Base-by-base conservation (phyloP, 441 rosid genomes). In the Adansonia madagascariensis region DNA sequence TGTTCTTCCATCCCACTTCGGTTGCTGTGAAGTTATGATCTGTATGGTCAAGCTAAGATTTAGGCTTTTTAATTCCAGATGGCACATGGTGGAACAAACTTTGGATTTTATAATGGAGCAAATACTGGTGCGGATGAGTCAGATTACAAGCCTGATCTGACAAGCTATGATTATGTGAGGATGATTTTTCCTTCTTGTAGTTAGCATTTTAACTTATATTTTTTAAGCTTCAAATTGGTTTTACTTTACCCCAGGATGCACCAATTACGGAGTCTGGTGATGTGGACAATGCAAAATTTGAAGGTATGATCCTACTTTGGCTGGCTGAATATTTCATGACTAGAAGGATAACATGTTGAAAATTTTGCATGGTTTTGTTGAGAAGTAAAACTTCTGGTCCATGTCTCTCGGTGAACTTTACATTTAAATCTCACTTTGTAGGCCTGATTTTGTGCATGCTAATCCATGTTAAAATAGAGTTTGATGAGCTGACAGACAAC, bases 41-140 rank as follows among this genome's bases (percentile, higher is more conserved):
- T 7, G 68, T 18, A 17, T 73, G 57, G 60, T 47, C 60, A 66
- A 65, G 64, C 35, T 78, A 6, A 79, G 67, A 62, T 77, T 17
- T 65, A 3, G 14, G 64, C 43, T 71, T 77, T 71, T 39, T 61
- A 79, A 73, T 77, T 80, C 77, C 82, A 95, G 99, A 94, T 95
- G 99, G 99, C 92, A 71, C 99, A 95, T 77, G 99, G 99, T 74
- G 99, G 99, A 79, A 91, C 98, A 62, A 95, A 95, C 86, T 95
- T 94, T 81, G 99, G 99, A 71, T 95, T 95, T 85, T 94, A 92
- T 60, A 92, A 80, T 79, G 99, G 99, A 76, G 99, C 99, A 80
- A 95, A 95, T 81, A 90, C 97, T 65, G 97, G 92, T 75, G 55
- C 60, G 1, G 82, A 79, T 61, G 89, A 87, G 81, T 85, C 80